Evolutionary conservation across 495 filamentous ascomycete species (phyloP).

Genomic region (Penicillium chermesinum): DNA sequence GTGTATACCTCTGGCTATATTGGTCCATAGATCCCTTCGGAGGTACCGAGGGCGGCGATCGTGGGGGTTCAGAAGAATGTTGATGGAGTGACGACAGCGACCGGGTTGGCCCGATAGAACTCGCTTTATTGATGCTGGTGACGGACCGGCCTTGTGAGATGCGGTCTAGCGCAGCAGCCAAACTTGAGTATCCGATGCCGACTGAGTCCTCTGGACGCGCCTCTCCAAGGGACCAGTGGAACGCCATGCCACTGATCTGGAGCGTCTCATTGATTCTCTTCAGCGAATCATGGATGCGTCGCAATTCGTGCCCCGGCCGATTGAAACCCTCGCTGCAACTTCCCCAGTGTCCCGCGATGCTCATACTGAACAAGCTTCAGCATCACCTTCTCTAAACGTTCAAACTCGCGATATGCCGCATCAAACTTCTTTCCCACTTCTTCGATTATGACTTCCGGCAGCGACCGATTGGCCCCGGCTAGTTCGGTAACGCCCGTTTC

Average conservation of each 20-base stretch:
- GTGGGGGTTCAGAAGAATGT: neutral
- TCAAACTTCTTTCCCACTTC: slow-evolving; percentile 50
- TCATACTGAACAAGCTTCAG: slow-evolving; percentile 45
- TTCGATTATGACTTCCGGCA: slow-evolving; percentile 41
- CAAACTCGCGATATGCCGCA: slow-evolving; percentile 40
- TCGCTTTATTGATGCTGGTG: slow-evolving; percentile 17
- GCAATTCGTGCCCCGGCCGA: slow-evolving; percentile 17
- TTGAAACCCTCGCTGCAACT: slow-evolving; percentile 48
- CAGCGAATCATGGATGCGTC: slow-evolving; percentile 22
- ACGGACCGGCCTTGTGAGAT: slow-evolving; percentile 21
- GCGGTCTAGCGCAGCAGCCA: slow-evolving; percentile 24
- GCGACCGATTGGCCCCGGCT: slow-evolving; percentile 24
- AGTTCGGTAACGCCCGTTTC: slow-evolving; percentile 46
- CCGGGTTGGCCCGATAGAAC: slow-evolving; percentile 1
- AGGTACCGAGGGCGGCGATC: slow-evolving; percentile 14
- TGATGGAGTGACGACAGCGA: slow-evolving; percentile 7
- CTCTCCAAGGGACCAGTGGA: slow-evolving; percentile 23
- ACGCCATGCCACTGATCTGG: slow-evolving; percentile 22
- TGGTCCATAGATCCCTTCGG: too few species aligned
- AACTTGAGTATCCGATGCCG: slow-evolving; percentile 20
- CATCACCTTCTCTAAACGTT: slow-evolving; percentile 45
- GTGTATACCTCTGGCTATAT: too few species aligned
- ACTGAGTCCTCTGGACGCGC: slow-evolving; percentile 17
- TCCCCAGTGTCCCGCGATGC: slow-evolving; percentile 41
- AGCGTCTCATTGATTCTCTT: slow-evolving; percentile 17